Evolutionary conservation across 768 basidiomycete genomes (phyloP).

Genomic region (Boletus patriciae): DNA sequence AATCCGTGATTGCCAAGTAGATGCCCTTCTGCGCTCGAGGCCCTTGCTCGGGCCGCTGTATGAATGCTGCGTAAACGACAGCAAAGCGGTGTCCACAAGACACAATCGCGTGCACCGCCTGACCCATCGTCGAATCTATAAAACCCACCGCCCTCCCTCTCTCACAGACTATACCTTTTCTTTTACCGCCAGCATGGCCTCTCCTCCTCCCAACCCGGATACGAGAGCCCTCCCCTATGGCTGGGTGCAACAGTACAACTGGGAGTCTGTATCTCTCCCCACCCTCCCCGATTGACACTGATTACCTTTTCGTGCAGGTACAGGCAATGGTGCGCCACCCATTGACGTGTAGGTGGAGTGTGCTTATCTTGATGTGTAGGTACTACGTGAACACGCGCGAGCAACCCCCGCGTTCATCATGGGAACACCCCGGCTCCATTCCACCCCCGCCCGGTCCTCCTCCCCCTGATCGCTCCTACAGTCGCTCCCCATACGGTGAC

Average conservation of each 20-base stretch:
- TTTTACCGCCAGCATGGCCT: conserved; percentile 37
- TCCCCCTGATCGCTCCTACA: conserved; percentile 38
- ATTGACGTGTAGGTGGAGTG: background rate
- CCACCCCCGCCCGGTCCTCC: conserved; percentile 45
- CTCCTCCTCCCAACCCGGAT: conserved; percentile 55
- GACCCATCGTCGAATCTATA: conserved; percentile 18
- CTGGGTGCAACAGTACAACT: conserved; percentile 68
- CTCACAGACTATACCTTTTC: conserved; percentile 21
- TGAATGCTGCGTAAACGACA: conserved; percentile 26
- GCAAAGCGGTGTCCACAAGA: conserved; percentile 36
- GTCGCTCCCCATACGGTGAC: conserved; percentile 31
- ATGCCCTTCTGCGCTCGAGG: conserved; percentile 5
- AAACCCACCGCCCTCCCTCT: conserved; percentile 19
- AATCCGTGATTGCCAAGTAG: conserved; percentile 3
- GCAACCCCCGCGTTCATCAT: conserved; percentile 62
- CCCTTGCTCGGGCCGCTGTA: conserved; percentile 14
- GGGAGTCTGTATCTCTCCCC: conserved; percentile 48
- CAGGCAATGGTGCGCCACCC: conserved; percentile 55
- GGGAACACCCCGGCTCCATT: conserved; percentile 65
- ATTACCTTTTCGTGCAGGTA: conserved; percentile 47
- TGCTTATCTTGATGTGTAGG: conserved; percentile 41
- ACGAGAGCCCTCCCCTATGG: conserved; percentile 60
- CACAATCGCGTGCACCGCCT: conserved; percentile 19
- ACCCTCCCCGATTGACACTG: conserved; percentile 21
- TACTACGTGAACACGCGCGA: conserved; percentile 73